Evolutionary conservation across 2,329 filamentous ascomycete genomes (phyloP).

Genomic region (Arthrobotrys musiformis): DNA sequence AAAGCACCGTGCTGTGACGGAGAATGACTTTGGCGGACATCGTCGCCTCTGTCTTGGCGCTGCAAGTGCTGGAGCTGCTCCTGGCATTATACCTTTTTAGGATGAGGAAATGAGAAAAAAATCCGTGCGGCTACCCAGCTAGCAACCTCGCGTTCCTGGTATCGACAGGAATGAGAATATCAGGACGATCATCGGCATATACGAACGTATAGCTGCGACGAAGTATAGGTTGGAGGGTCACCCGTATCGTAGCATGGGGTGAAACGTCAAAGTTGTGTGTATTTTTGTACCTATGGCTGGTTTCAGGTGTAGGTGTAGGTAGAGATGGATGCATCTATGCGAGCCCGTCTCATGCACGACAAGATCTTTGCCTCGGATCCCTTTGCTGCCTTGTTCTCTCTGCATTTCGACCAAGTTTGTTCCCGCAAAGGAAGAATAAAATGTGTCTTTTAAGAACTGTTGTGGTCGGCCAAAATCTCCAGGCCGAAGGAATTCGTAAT

Average conservation of each 20-base stretch:
- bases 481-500: slow-evolving; percentile 15
- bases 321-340: slow-evolving; percentile 7
- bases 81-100: slow-evolving; percentile 23
- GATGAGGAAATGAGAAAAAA: slow-evolving; percentile 23
- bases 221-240: not conserved
- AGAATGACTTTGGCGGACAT: slow-evolving; percentile 9
- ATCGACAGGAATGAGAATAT: slow-evolving; percentile 7
- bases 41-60: slow-evolving; percentile 45
- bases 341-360: slow-evolving; percentile 23
- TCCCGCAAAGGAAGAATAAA: not conserved
- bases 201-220: not conserved
- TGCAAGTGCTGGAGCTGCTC: slow-evolving; percentile 23
- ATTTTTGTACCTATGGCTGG: slow-evolving; percentile 31
- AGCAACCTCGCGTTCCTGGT: slow-evolving; percentile 6
- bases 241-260: not conserved
- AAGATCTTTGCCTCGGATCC: slow-evolving; percentile 14
- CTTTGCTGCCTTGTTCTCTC: slow-evolving; percentile 25
- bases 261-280: not conserved
- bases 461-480: slow-evolving; percentile 24
- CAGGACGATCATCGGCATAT: slow-evolving; percentile 1
- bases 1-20: slow-evolving; percentile 36
- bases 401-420: slow-evolving; percentile 5
- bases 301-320: not conserved
- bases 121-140: slow-evolving; percentile 20
- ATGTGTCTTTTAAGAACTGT: not conserved